Base-by-base conservation (phyloP, 192 early-diverging fungal species). In the Backusella sp. region DNA sequence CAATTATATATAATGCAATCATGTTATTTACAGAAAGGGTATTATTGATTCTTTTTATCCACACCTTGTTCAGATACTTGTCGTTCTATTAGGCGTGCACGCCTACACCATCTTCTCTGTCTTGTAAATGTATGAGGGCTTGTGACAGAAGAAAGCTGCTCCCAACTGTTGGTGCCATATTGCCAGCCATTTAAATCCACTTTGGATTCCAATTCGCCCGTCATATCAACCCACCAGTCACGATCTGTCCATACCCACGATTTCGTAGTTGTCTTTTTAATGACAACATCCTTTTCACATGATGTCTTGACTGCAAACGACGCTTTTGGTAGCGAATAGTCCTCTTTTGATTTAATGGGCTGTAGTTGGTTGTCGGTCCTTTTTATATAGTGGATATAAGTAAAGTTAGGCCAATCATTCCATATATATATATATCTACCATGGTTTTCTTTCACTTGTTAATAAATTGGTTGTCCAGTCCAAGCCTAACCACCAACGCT, bases 391-490 rank as follows among this genome's bases (percentile, higher is more conserved):
- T 49, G 17, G 19, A 52, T 6, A 52, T n/a, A 52, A 52, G 17
- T 52, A n/a, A 52, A 2, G 30, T 32, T 32, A 32, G 30, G 30
- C 0, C 1, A 32, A 32, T 32, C 2, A 32, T 32, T 32, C 1
- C 2, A 32, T 32, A 32, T 32, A 9, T 21, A 9, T 23, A 23
- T 56, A 0, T 52, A 19, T 26, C 3, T 56, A 56, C 53, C 53
- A 56, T 56, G 53, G 53, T 23, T 56, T 56, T 59, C 87, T 84
- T 73, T 88, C 87, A 34, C 81, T 84, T 17, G 81, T 76, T 11
- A 88, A 77, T 82, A 88, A 84, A 80, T 83, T 88, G 6, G 84
- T 83, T 8, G 87, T 88, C 87, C 87, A 88, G 6, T 84, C 84
- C 26, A 85, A 59, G 44, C 87, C 87, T 26, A 88, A 68, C 87